Base-by-base conservation (phyloP, 2,329 filamentous ascomycete species). In the Graphiopsis chlorocephala region DNA sequence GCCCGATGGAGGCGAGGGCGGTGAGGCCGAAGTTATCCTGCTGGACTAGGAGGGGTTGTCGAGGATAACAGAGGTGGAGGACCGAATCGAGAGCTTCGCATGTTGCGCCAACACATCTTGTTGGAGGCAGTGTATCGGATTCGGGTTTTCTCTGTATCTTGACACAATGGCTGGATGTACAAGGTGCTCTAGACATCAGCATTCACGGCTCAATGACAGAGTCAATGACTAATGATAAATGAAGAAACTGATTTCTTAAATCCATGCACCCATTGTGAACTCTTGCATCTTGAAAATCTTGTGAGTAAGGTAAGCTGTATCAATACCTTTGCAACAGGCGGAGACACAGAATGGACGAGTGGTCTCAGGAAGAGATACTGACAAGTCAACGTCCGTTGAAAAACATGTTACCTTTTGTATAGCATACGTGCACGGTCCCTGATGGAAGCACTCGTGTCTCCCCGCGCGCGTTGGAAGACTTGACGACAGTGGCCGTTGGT, bases 401-500 rank as follows among this genome's bases (percentile, higher is more conserved):
- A 45, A 45, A 12, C 10, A 45, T 20, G n/a, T 20, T 10, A 20
- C n/a, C n/a, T 45, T 20, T 12, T 45, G 38, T 45, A 45, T 23
- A 45, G 38, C 38, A 45, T 11, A 29, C 10, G 26, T 20, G 50
- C 50, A 53, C 50, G 50, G 50, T 45, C 28, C 28, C 17, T 23
- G 28, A 14, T 31, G 26, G 50, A 53, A 45, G n/a, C 38, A 45
- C 12, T 20, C n/a, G 38, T 23, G 38, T 45, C 50, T 53, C 50
- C 48, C 48, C 50, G 38, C 38, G 38, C 50, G 50, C 50, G 26
- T 52, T 29, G 28, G 50, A 53, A 53, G 50, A 53, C 50, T 53
- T 53, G 50, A 53, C 50, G 50, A 53, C 50, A 53, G 50, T 28
- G 50, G 29, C 50, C 28, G 50, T 53, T 53, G 50, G 25, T 53